Evolutionary conservation across 257 asterid species (phyloP), one percentile per base, ranked within the genome.

Genomic region (Vinca minor): DNA sequence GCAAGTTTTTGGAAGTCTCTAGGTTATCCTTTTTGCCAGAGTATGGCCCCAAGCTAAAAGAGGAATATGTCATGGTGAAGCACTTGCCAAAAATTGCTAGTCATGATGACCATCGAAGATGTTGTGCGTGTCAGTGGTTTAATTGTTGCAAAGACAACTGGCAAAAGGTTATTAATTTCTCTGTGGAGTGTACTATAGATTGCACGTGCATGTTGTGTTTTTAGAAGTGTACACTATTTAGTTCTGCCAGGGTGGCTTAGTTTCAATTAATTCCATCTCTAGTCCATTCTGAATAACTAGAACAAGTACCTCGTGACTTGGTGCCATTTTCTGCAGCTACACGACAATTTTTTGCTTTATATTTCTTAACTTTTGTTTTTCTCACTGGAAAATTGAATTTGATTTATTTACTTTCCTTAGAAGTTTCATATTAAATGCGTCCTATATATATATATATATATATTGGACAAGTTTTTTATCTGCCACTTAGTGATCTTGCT

Each of bases 41-140:
- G 67, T 90, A 90, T 78, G 97, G 96, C 57, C 97, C 97, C 66
- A 90, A 87, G 87, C 78, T 90, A 42, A 90, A 90, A 78, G 97
- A 90, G 78, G 97, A 87, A 42, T 90, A 77, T 71, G 74, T 90
- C 68, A 78, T 90, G 95, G 97, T 87, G 82, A 87, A 87, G 76
- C 96, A 89, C 79, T 82, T 89, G 64, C 91, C 96, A 28, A 77
- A 68, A 63, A 68, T 76, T 57, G 64, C 67, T 67, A 79, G 70
- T 56, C 52, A 58, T 31, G 80, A 63, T 17, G 81, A 81, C 44
- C 83, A 71, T 47, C 64, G 59, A 63, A 78, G 63, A 69, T 84
- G 96, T 45, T 85, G 95, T 74, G 76, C 89, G 42, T 84, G 95
- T 56, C 83, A 74, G 50, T 83, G 88, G 89, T 74, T 84, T 54